A percentile compares a stretch with the other conserved stretches of the same genome.
Evolutionary conservation across 805 yeast species (phyloP).

Genomic region (Lachancea sp.): DNA sequence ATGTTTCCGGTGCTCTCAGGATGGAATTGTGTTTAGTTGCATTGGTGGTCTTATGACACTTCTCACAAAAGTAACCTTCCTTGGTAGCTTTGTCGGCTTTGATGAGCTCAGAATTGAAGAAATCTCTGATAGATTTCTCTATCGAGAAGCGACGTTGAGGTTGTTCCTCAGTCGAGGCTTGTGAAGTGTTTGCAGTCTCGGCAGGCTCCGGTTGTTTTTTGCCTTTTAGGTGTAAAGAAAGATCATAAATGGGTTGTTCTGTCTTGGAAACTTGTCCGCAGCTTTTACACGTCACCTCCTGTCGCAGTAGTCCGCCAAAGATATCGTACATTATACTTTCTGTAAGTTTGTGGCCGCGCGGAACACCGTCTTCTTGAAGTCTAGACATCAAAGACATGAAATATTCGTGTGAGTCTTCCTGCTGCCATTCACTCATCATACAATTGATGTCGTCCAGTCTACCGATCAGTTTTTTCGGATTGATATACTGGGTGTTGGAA

Average conservation of each 20-base stretch:
- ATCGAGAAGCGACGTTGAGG: constrained; percentile 48
- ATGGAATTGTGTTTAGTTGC: constrained; percentile 75
- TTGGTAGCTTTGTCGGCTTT: constrained; percentile 57
- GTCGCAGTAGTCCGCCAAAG: constrained; percentile 86
- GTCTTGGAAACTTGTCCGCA: constrained; percentile 84
- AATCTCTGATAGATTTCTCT: constrained; percentile 69
- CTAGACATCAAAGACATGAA: constrained; percentile 86
- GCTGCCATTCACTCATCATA: constrained; percentile 97
- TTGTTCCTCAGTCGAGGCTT: constrained; percentile 11
- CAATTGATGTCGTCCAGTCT: constrained; percentile 81
- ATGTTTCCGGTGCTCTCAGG: constrained; percentile 78
- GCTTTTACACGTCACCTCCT: constrained; percentile 72
- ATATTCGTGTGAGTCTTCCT: constrained; percentile 96
- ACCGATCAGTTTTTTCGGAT: constrained; percentile 68
- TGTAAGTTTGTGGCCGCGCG: constrained; percentile 78
- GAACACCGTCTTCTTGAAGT: constrained; percentile 87
- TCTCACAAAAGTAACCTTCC: constrained; percentile 81
- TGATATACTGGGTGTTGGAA: constrained; percentile 43
- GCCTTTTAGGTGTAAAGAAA: constrained; percentile 69
- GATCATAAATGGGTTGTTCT: constrained; percentile 88
- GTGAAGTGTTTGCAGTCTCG: not conserved
- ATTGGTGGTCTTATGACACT: constrained; percentile 67
- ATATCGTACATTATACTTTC: constrained; percentile 82
- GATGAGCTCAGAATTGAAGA: constrained; percentile 76
- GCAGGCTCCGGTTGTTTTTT: constrained; percentile 32